Percentiles rank a stretch among this genome's conserved stretches.
Conservation (phyloP, 2,329 filamentous ascomycete species). For the Colletotrichum eremochloae region DNA sequence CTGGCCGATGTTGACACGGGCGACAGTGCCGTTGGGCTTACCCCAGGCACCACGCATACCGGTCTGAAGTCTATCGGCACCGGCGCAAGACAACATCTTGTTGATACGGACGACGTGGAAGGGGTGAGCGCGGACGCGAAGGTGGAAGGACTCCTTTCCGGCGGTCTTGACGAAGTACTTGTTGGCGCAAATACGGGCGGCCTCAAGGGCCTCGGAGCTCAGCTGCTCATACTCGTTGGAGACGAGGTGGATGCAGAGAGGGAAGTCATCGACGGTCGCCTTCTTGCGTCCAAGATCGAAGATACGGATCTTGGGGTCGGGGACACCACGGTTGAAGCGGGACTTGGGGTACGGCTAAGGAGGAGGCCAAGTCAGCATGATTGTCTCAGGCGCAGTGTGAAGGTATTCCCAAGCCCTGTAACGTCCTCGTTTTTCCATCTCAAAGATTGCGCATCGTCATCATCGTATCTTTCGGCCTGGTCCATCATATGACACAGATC, state of each 20-base stretch:
- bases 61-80: slow-evolving; percentile 99
- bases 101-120: slow-evolving; percentile 99
- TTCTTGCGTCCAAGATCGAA: slow-evolving; percentile 99
- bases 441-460: slow-evolving; percentile 1
- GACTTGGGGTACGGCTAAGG: slow-evolving; percentile 96
- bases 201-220: slow-evolving; percentile 99
- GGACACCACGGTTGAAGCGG: slow-evolving; percentile 99
- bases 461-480: not conserved
- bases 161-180: slow-evolving; percentile 86
- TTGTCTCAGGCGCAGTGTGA: not conserved
- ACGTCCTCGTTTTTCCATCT: not conserved
- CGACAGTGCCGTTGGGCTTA: slow-evolving; percentile 98
- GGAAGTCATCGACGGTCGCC: slow-evolving; percentile 99
- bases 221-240: slow-evolving; percentile 99
- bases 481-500: no score
- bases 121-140: slow-evolving; percentile 90
- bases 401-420: not conserved
- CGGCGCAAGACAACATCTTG: slow-evolving; percentile 99
- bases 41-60: slow-evolving; percentile 99
- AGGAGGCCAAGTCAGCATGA: slow-evolving; percentile 3
- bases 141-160: slow-evolving; percentile 81
- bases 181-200: slow-evolving; percentile 99
- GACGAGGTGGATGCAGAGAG: slow-evolving; percentile 98
- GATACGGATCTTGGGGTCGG: slow-evolving; percentile 89
- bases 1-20: slow-evolving; percentile 99